Evolutionary conservation across 2,329 filamentous ascomycete genomes (phyloP).

Genomic region (Tolypocladium pustulatum): DNA sequence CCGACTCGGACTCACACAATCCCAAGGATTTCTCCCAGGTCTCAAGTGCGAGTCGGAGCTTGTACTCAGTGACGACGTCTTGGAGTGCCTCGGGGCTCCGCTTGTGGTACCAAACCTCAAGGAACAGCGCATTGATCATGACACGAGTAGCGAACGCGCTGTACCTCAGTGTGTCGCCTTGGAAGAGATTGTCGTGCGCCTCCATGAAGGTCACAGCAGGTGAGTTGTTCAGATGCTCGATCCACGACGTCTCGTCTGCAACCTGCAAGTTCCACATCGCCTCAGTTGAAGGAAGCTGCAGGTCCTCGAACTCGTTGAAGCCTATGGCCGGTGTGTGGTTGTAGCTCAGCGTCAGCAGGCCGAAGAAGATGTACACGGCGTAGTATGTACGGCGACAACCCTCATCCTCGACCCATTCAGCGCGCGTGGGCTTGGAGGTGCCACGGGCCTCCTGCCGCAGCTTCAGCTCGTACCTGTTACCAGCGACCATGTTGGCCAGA

Average conservation of each 20-base stretch:
- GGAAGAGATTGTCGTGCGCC: conserved; percentile 90
- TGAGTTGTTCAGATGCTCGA: conserved; percentile 61
- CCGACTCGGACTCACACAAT: conserved; percentile 82
- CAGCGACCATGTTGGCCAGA: conserved; percentile 96
- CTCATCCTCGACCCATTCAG: conserved; percentile 95
- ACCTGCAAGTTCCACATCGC: conserved; percentile 84
- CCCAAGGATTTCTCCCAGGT: conserved; percentile 98
- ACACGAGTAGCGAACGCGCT: conserved; percentile 95
- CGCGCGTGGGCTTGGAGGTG: conserved; percentile 61
- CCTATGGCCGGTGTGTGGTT: conserved; percentile 97
- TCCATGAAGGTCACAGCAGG: conserved; percentile 80
- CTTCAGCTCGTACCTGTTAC: conserved; percentile 93
- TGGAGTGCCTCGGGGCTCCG: conserved; percentile 94
- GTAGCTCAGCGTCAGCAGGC: conserved; percentile 86
- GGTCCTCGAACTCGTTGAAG: conserved; percentile 93
- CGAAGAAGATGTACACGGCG: conserved; percentile 98
- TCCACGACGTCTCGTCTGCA: conserved; percentile 72
- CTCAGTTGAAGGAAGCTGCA: conserved; percentile 88
- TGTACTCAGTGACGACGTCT: conserved; percentile 96
- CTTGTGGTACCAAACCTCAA: conserved; percentile 99
- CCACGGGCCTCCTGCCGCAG: conserved; percentile 82
- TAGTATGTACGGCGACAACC: conserved; percentile 95
- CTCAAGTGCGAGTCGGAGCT: conserved; percentile 86
- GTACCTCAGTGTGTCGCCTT: conserved; percentile 82
- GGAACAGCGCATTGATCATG: conserved; percentile 97